These are phyloP conservation scores for Aureobasidium zeae DNA, from an alignment of 2,329 filamentous ascomycete species.

Conservation along the genomic window DNA sequence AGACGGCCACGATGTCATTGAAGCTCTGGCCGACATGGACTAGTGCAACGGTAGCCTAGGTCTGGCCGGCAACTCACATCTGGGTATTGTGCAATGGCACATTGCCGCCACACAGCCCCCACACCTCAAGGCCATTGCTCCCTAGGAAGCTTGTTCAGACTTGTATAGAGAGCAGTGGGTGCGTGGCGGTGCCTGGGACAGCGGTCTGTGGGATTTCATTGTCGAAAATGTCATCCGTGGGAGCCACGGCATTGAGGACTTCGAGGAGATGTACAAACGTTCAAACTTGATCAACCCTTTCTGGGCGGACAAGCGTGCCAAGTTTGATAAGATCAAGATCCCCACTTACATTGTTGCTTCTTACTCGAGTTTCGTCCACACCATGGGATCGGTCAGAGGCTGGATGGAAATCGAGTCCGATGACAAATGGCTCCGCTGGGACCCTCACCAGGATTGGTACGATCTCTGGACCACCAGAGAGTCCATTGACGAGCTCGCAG, in stretches of 20 bases:
- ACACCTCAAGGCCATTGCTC: conserved; percentile 35
- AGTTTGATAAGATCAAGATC: conserved; percentile 17
- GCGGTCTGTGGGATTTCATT: conserved; percentile 17
- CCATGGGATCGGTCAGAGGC: conserved; percentile 22
- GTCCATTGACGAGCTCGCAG: conserved; percentile 29
- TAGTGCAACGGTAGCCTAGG: conserved; percentile 40
- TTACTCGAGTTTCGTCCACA: conserved; percentile 16
- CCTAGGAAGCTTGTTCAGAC: conserved; percentile 40
- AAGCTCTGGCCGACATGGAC: conserved; percentile 32
- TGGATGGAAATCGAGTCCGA: conserved; percentile 30
- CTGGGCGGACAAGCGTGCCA: conserved; percentile 17
- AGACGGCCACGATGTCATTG: conserved; percentile 39
- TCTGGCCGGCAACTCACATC: conserved; percentile 37
- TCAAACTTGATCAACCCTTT: conserved; percentile 14
- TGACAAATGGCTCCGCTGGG: conserved; percentile 36
- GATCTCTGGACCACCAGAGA: conserved; percentile 31
- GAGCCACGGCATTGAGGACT: conserved; percentile 14
- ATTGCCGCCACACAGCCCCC: conserved; percentile 36
- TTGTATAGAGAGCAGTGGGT: conserved; percentile 40
- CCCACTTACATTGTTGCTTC: conserved; percentile 17
- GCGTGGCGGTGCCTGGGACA: conserved; percentile 30
- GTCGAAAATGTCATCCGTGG: conserved; percentile 17
- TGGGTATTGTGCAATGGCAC: conserved; percentile 35
- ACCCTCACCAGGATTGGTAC: conserved; percentile 36
- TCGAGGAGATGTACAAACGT: conserved; percentile 16